Evolutionary conservation across 2,329 filamentous ascomycete genomes (phyloP).

Genomic region (Polychaeton citri): DNA sequence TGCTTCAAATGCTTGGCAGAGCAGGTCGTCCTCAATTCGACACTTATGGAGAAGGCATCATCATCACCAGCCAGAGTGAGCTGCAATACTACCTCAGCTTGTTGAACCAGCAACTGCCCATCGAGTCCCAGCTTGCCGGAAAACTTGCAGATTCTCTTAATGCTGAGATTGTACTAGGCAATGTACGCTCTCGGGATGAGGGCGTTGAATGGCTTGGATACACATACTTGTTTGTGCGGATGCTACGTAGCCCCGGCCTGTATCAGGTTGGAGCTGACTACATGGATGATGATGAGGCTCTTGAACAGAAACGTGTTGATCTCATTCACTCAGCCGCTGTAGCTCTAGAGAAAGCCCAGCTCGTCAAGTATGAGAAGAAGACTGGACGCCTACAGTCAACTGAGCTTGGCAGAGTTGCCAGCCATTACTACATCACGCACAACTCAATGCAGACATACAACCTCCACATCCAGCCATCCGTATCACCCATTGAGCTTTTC

Average conservation of each 20-base stretch:
- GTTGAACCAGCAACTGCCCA: conserved; percentile 92
- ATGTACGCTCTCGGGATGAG: conserved; percentile 80
- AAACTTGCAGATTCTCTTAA: conserved; percentile 92
- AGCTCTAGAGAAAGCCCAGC: conserved; percentile 71
- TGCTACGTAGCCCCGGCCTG: conserved; percentile 86
- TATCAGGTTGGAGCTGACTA: conserved; percentile 96
- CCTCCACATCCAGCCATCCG: conserved; percentile 81
- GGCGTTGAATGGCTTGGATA: conserved; percentile 99
- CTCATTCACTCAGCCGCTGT: conserved; percentile 86
- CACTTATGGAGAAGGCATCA: conserved; percentile 95
- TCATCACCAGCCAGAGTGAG: conserved; percentile 89
- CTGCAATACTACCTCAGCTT: conserved; percentile 96
- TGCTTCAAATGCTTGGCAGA: conserved; percentile 96
- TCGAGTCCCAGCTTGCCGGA: conserved; percentile 90
- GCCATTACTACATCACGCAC: conserved; percentile 96
- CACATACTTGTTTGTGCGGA: conserved; percentile 93
- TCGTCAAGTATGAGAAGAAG: conserved; percentile 93
- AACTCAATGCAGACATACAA: conserved; percentile 97
- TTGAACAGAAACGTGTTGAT: conserved; percentile 97
- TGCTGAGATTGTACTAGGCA: conserved; percentile 88
- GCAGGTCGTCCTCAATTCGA: conserved; percentile 94
- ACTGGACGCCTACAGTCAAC: conserved; percentile 78
- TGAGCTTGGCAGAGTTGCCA: conserved; percentile 87
- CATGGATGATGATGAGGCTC: conserved; percentile 72
- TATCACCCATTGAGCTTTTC: conserved; percentile 91